Conservation (phyloP, 768 basidiomycete species). For the Mycena polygramma region DNA sequence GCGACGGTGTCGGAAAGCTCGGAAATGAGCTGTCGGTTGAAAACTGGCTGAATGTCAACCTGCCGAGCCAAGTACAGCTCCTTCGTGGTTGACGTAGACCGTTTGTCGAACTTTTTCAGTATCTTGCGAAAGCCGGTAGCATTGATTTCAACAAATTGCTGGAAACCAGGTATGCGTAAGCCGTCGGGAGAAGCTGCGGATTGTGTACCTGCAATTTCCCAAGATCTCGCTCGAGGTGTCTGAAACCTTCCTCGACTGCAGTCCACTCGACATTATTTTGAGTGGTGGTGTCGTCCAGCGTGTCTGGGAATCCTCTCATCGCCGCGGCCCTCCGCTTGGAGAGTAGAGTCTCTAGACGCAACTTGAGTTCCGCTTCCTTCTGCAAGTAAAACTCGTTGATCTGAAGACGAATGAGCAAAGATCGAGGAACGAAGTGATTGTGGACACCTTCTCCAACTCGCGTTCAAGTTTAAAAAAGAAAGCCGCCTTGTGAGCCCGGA, state of each 20-base stretch:
- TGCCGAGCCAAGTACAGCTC: slow-evolving; percentile 96
- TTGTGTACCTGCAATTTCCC: slow-evolving; percentile 88
- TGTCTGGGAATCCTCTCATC: slow-evolving; percentile 77
- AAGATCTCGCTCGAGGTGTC: slow-evolving; percentile 92
- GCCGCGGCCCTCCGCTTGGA: slow-evolving; percentile 93
- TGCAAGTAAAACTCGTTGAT: slow-evolving; percentile 98
- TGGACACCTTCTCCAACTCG: slow-evolving; percentile 92
- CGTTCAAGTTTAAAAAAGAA: slow-evolving; percentile 99
- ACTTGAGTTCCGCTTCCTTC: slow-evolving; percentile 94
- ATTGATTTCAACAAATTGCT: slow-evolving; percentile 99
- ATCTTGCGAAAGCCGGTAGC: slow-evolving; percentile 98
- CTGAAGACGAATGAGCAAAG: slow-evolving; percentile 55
- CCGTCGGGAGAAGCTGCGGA: slow-evolving; percentile 32
- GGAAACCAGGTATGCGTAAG: slow-evolving; percentile 41
- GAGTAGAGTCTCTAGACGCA: slow-evolving; percentile 92
- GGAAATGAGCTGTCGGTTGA: slow-evolving; percentile 97
- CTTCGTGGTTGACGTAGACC: slow-evolving; percentile 94
- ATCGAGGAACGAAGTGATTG: slow-evolving; percentile 2
- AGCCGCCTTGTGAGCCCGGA: slow-evolving; percentile 95
- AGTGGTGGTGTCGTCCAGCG: slow-evolving; percentile 68
- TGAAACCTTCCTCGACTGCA: slow-evolving; percentile 96
- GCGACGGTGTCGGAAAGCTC: slow-evolving; percentile 95
- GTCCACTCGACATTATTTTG: slow-evolving; percentile 90
- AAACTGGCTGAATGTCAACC: slow-evolving; percentile 98
- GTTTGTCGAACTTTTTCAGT: slow-evolving; percentile 98